phyloP scores from a whole-genome alignment of 345 rosid species.

The Noccaea caerulescens region DNA sequence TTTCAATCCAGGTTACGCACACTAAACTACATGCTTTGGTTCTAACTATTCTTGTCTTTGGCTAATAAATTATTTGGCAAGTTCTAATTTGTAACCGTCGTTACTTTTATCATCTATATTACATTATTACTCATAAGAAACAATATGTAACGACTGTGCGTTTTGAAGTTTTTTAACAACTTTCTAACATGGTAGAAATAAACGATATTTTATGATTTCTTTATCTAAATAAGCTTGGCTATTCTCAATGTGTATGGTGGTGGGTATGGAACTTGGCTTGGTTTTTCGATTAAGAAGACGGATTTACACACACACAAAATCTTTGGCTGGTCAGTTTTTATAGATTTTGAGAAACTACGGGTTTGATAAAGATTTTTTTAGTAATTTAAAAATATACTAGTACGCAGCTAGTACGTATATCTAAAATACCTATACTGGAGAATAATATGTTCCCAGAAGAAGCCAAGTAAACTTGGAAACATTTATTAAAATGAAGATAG shows the following conservation, averaged over 20 bases:
- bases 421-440: neutral
- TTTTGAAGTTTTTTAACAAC: neutral
- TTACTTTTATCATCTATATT: conserved; percentile 1
- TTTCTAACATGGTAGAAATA: neutral
- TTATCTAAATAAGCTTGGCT: neutral
- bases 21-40: neutral
- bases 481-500: conserved; percentile 31
- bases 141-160: conserved; percentile 16
- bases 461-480: conserved; percentile 32
- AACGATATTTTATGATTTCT: neutral
- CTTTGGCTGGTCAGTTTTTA: too few relatives aligned
- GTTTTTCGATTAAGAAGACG: neutral
- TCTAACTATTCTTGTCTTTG: neutral
- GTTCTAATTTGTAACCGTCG: conserved; percentile 37
- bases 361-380: too few relatives aligned
- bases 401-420: too few relatives aligned
- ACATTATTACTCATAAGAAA: neutral
- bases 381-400: too few relatives aligned
- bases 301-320: too few relatives aligned
- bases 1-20: neutral
- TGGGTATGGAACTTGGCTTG: neutral
- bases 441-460: conserved; percentile 28
- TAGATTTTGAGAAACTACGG: too few relatives aligned
- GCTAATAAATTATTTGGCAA: neutral
- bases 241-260: neutral